Base-by-base conservation (phyloP, 768 basidiomycete genomes). In the Pulveroboletus frians region DNA sequence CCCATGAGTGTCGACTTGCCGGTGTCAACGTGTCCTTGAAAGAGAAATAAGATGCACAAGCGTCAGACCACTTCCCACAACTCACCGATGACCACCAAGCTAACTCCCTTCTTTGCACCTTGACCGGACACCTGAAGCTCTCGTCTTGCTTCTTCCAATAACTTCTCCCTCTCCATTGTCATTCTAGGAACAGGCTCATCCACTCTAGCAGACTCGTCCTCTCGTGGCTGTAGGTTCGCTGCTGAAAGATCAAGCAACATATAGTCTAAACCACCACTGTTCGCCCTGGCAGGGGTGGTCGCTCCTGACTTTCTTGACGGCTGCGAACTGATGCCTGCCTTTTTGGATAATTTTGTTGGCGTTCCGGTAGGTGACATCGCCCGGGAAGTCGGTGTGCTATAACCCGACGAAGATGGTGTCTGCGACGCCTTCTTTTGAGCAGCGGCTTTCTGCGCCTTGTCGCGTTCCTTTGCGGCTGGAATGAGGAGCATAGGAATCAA, bases 1-100 rank as follows among this genome's bases (percentile, higher is more conserved):
- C 96, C 96, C 92, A 98, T 97, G 23, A 99, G 71, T 1, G 96
- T 99, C 5, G 93, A 96, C 68, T 99, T 99, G 21, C 96, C 96
- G 15, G 96, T 96, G 70, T 99, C 96, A 52, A 99, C 96, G 62
- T 99, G 96, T 34, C 96, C 95, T 97, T 57, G 40, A 38, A 38
- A 39, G 30, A 43, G 39, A 3, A 18, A 45, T 62, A 34, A 58
- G 52, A 51, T 23, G 50, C 40, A 41, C 44, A 21, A 38, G 31
- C 29, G 10, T 43, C 36, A 38, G 27, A 30, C 5, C 42, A 40
- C 41, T 6, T 44, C 46, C 34, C 34, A 47, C 30, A 14, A 43
- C 73, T 56, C 63, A 95, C 95, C 96, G 37, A 99, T 85, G 39
- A 99, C 92, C 23, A 98, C 87, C 57, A 99, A 71, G 65, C 86